Evolutionary conservation across 768 basidiomycete species (phyloP).

Genomic region (Filobasidium wieringae): DNA sequence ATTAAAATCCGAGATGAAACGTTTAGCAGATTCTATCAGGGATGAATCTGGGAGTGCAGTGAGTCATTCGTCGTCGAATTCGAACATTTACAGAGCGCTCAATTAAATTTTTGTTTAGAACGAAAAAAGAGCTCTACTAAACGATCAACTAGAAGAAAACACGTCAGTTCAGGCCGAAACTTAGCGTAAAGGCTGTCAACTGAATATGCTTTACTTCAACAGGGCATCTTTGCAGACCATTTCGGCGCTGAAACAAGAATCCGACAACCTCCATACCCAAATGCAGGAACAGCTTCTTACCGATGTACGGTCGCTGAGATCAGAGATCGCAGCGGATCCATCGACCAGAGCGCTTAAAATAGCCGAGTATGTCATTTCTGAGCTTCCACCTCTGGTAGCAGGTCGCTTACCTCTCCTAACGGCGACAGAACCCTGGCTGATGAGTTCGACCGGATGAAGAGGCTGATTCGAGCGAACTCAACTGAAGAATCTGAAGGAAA

Average conservation of each 20-base stretch:
- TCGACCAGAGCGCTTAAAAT: conserved; percentile 13
- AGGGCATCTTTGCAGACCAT: conserved; percentile 17
- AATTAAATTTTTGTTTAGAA: conserved; percentile 10
- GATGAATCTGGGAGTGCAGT: conserved; percentile 32
- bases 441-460: conserved; percentile 20
- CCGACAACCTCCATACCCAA: neutral
- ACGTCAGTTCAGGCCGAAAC: conserved; percentile 17
- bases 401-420: neutral
- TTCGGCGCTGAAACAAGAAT: neutral
- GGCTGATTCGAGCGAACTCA: conserved; percentile 19
- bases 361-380: conserved; percentile 20
- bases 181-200: neutral
- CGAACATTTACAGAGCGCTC: neutral
- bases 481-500: too few species aligned
- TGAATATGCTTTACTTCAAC: neutral
- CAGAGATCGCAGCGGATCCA: neutral
- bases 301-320: conserved; percentile 17
- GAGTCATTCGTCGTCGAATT: conserved; percentile 5
- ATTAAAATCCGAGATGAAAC: conserved; percentile 22
- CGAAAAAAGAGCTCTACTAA: conserved; percentile 23
- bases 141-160: conserved; percentile 27
- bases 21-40: conserved; percentile 18
- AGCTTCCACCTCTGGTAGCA: neutral
- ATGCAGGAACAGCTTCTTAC: conserved; percentile 12
- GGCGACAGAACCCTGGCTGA: conserved; percentile 17